These are phyloP conservation scores for Didymella sp. DNA, from an alignment of 2,329 filamentous ascomycete species.

Conservation along the genomic window DNA sequence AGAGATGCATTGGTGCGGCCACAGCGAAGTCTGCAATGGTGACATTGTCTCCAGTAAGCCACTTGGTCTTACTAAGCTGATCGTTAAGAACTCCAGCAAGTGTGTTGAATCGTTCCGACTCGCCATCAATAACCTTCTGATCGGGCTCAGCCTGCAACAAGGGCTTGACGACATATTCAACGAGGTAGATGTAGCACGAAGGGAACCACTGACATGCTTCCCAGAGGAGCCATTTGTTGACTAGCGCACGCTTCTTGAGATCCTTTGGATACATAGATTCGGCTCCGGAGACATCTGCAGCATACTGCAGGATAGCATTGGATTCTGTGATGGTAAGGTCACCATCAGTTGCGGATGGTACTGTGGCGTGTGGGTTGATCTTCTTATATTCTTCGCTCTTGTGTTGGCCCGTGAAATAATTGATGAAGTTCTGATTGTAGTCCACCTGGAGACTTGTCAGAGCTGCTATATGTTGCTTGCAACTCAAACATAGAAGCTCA, in stretches of 20 bases:
- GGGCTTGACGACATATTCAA: constrained; percentile 53
- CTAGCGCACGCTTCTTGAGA: constrained; percentile 48
- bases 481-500: not conserved
- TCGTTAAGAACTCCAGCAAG: constrained; percentile 49
- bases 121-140: constrained; percentile 44
- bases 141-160: constrained; percentile 49
- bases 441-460: constrained; percentile 21
- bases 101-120: constrained; percentile 45
- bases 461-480: not conserved
- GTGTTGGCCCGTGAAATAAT: constrained; percentile 52
- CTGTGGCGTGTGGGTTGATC: constrained; percentile 50
- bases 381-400: constrained; percentile 46
- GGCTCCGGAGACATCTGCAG: constrained; percentile 44
- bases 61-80: constrained; percentile 49
- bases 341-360: constrained; percentile 51
- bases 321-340: constrained; percentile 52
- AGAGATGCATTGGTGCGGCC: constrained; percentile 51
- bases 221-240: constrained; percentile 55
- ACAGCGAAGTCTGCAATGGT: constrained; percentile 55
- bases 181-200: constrained; percentile 51
- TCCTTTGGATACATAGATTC: constrained; percentile 51
- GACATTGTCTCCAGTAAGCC: constrained; percentile 46
- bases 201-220: constrained; percentile 53
- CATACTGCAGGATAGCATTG: constrained; percentile 54
- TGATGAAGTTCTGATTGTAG: constrained; percentile 49